phyloP scores from a whole-genome alignment of 768 basidiomycete genomes.

The Amanita molliuscula region DNA sequence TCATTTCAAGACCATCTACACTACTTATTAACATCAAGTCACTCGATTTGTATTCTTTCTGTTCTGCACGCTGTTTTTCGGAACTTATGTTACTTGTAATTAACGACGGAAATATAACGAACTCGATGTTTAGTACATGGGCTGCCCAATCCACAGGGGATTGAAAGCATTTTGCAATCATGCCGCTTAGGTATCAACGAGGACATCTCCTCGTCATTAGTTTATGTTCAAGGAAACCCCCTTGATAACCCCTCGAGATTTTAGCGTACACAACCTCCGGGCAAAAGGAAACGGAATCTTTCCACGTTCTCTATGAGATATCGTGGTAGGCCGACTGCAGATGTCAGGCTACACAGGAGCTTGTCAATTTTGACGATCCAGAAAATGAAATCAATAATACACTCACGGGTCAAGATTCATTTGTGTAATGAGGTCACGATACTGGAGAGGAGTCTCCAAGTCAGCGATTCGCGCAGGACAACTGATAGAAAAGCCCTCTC shows the following conservation, averaged over 20 bases:
- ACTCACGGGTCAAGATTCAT: slow-evolving; percentile 43
- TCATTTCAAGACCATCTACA: slow-evolving; percentile 4
- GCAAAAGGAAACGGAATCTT: slow-evolving; percentile 41
- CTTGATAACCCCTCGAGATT: neutral
- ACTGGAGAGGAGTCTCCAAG: slow-evolving; percentile 21
- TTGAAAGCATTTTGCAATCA: neutral
- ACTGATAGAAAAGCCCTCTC: slow-evolving; percentile 10
- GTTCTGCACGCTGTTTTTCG: neutral
- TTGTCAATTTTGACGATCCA: neutral
- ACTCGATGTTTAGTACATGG: neutral
- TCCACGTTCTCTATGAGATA: slow-evolving; percentile 41
- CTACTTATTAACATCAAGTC: neutral
- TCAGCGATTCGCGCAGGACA: neutral
- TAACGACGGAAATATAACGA: neutral
- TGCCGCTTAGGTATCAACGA: too few relatives aligned
- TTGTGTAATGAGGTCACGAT: slow-evolving; percentile 39
- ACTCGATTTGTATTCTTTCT: slow-evolving; percentile 4
- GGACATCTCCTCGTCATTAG: neutral
- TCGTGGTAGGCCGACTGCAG: slow-evolving; percentile 42
- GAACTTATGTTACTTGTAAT: slow-evolving; percentile 3
- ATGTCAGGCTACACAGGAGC: slow-evolving; percentile 20
- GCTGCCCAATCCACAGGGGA: neutral
- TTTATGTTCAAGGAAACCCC: neutral
- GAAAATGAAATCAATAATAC: neutral
- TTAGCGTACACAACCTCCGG: slow-evolving; percentile 40